Evolutionary conservation across 1,284 basidiomycete genomes (phyloP), one percentile per base, ranked within the genome.

Genomic region (Porodaedalea pini): DNA sequence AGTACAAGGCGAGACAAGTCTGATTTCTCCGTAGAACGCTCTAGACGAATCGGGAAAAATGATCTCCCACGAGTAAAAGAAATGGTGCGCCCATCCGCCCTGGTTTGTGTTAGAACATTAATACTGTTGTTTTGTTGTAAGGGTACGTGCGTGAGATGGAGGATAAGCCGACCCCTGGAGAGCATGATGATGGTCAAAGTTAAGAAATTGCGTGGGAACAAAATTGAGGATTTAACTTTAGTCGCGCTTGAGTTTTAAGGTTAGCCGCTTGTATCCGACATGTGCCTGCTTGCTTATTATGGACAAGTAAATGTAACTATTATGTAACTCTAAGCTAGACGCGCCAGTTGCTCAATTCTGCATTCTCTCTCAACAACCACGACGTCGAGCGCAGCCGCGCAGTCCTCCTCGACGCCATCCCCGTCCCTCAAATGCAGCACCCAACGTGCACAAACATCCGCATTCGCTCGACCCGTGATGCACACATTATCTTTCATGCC

Each of bases 401-500:
- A 11, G 11, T 23, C 15, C 10, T 36, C 48, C 15, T 11, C 48
- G 29, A 17, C 5, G 29, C 40, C 13, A 13, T 23, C 48, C 7
- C 32, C 4, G 23, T 6, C 25, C 27, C 17, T 21, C 54, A 41
- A 43, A 71, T 71, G 68, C 72, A 75, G 66, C 67, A 62, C 31
- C 73, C 74, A 58, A 74, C 73, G 50, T 71, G 71, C 67, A 65
- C 67, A 31, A 67, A 71, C 62, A 68, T 73, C 61, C 72, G 71
- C 67, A 72, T 75, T 64, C 71, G 74, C 62, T 70, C 70, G 59
- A 69, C 69, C 36, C 62, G 66, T 58, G 75, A 76, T 58, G 75
- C 74, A 15, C 74, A 76, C 66, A 71, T 72, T 64, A 71, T 76
- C 64, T 75, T 76, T 67, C 73, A 74, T 63, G 74, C 74, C 55